Percentiles rank a stretch among this genome's conserved stretches.
Conservation (phyloP, 352 stramenopile genomes). For the Blastocystis sp. region DNA sequence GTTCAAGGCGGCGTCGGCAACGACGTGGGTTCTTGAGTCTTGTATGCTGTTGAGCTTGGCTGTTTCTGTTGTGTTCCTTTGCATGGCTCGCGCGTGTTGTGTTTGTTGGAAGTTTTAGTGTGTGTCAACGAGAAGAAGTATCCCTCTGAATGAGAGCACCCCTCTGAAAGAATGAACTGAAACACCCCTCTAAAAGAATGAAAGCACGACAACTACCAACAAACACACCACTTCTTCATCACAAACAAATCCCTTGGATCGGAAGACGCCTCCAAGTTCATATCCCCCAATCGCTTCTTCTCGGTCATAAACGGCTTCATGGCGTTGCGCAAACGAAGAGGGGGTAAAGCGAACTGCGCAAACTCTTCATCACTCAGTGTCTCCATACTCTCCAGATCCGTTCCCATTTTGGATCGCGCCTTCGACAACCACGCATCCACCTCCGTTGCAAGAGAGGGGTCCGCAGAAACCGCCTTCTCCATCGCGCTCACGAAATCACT, state of each 20-base stretch:
- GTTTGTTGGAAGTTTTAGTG: background rate
- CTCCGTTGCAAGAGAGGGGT: slow-evolving; percentile 31
- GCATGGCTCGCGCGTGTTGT: background rate
- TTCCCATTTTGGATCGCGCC: background rate
- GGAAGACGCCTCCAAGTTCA: background rate
- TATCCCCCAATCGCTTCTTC: background rate
- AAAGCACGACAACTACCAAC: slow-evolving; percentile 3
- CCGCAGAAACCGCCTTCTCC: background rate
- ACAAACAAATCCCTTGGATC: slow-evolving; percentile 11
- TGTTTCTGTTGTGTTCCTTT: slow-evolving; percentile 39
- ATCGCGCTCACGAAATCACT: background rate
- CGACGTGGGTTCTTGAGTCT: slow-evolving; percentile 36
- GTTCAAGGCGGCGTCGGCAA: slow-evolving; percentile 35
- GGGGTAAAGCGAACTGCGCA: slow-evolving; percentile 1
- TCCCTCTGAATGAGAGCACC: background rate
- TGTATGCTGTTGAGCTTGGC: slow-evolving; percentile 27
- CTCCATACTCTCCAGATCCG: slow-evolving; percentile 50
- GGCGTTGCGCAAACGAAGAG: background rate
- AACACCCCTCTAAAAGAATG: too few species aligned
- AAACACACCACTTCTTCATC: slow-evolving; percentile 16
- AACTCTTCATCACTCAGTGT: slow-evolving; percentile 60
- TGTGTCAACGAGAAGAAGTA: background rate
- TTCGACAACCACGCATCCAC: slow-evolving; percentile 12
- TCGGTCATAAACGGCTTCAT: slow-evolving; percentile 7
- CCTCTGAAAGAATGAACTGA: too few species aligned